Evolutionary conservation across 306 rosid genomes (phyloP).

Genomic region (Corylus americana): DNA sequence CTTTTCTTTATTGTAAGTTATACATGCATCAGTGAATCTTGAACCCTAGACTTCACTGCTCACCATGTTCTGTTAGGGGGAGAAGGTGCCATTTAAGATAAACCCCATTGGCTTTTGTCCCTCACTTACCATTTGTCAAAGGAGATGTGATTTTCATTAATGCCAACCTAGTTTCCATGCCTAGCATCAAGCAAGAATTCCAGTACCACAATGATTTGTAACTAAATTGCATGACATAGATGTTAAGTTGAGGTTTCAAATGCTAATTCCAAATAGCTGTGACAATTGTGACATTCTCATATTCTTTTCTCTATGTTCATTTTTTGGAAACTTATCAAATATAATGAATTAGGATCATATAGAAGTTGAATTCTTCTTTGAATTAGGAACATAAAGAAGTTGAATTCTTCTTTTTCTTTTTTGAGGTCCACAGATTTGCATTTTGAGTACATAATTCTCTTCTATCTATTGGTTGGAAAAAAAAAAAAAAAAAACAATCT

Average conservation of each 20-base stretch:
- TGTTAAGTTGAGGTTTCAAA: background rate
- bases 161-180: background rate
- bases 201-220: background rate
- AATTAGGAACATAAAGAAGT: too few species aligned
- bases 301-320: too few species aligned
- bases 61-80: background rate
- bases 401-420: too few species aligned
- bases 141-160: background rate
- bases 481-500: too few species aligned
- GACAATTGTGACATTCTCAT: too few species aligned
- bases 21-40: background rate
- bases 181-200: background rate
- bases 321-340: too few species aligned
- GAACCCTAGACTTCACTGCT: background rate
- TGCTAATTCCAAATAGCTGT: too few species aligned
- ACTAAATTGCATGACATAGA: background rate
- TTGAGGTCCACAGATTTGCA: too few species aligned
- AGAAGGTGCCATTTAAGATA: background rate
- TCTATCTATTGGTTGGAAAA: too few species aligned
- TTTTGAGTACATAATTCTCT: too few species aligned
- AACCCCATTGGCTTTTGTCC: background rate
- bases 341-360: too few species aligned
- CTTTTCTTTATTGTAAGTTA: background rate
- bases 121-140: background rate
- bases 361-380: too few species aligned